These are phyloP conservation scores for Linnemannia exigua DNA, from an alignment of 192 early-diverging fungal species.

Conservation along the genomic window DNA sequence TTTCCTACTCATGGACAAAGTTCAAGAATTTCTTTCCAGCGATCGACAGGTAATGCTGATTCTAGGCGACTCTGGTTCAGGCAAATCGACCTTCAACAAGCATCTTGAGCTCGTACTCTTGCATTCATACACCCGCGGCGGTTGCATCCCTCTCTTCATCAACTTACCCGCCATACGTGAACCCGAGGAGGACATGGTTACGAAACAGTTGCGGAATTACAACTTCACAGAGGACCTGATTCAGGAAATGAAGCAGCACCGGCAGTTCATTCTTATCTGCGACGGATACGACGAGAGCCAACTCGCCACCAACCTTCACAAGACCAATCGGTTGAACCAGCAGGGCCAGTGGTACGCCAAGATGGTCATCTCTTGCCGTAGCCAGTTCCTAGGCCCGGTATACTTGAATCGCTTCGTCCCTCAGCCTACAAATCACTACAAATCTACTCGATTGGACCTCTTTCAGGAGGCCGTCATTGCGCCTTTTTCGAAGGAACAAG, in stretches of 20 bases:
- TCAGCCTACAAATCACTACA: no score
- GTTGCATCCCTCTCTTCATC: background rate
- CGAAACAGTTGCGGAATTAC: background rate
- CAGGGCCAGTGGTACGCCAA: no score
- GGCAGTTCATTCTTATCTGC: background rate
- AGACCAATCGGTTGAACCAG: no score
- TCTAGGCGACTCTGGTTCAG: background rate
- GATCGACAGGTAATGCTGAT: background rate
- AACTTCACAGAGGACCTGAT: background rate
- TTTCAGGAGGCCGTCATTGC: no score
- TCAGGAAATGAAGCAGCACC: background rate
- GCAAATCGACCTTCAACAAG: background rate
- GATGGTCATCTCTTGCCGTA: background rate
- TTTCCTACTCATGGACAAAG: background rate
- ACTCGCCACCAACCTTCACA: no score
- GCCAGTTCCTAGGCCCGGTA: no score
- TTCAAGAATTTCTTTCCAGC: background rate
- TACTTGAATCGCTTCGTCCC: no score
- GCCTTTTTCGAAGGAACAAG: no score
- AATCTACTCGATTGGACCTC: no score
- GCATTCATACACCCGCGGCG: background rate
- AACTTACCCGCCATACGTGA: background rate
- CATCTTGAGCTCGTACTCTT: background rate
- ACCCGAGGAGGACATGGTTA: background rate
- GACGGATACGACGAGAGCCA: no score